Evolutionary conservation across 768 basidiomycete genomes (phyloP), one percentile per base, ranked within the genome.

Genomic region (Tricholoma saponaceum): DNA sequence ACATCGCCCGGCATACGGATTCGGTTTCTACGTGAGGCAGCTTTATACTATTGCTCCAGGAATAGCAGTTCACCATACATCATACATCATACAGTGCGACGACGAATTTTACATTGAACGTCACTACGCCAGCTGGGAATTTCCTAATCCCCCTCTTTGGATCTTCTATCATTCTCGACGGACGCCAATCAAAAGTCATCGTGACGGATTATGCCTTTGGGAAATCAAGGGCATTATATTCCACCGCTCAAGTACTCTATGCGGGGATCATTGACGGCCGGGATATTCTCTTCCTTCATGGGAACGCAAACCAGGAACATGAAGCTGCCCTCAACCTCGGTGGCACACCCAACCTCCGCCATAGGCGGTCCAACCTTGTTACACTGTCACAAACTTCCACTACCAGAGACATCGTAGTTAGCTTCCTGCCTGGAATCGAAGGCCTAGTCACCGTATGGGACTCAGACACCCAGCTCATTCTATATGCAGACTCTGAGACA

Each of bases 131-230:
- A 14, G 66, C 66, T 22, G 84, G 84, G 0, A 59, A 67, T 0
- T 60, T 92, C 33, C 75, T 80, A 32, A 70, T 92, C 8, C 91
- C 90, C 2, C 72, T 75, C 26, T 73, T 82, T 9, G 78, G 75
- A 0, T 70, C 77, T 3, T 64, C 76, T 18, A 82, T 92, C 60
- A 79, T 81, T 1, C 80, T 93, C 8, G 66, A 71, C 25, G 91
- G 90, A 8, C 79, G 90, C 18, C 82, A 91, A 68, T 89, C 86
- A 44, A 91, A 90, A 66, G 74, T 91, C 23, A 72, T 92, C 28
- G 76, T 89, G 13, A 84, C 87, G 0, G 83, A 90, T 67, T 90
- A 90, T 66, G 72, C 79, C 8, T 92, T 89, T 64, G 92, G 92
- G 20, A 51, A 62, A 4, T 74, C 73, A 13, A 75, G 72, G 56